phyloP scores from a whole-genome alignment of 2,329 filamentous ascomycete species.

The Furcasterigmium furcatum region DNA sequence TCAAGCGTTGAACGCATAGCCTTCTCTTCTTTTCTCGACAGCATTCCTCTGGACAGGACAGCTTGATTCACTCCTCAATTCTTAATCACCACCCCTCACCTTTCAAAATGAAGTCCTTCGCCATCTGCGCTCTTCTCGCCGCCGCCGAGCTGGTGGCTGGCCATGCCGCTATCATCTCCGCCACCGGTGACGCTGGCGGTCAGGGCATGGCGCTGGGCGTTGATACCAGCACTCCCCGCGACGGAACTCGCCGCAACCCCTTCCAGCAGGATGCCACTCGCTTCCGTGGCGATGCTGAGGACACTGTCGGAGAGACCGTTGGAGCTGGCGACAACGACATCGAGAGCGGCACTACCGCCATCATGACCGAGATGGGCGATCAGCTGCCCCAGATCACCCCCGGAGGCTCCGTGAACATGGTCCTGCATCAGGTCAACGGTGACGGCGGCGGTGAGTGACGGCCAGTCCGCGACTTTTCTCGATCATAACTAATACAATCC shows the following conservation, averaged over 20 bases:
- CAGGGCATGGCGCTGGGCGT: conserved; percentile 49
- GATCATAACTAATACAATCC: not conserved
- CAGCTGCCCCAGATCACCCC: conserved; percentile 55
- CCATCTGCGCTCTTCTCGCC: conserved; percentile 46
- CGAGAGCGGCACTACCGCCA: conserved; percentile 51
- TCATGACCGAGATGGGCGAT: conserved; percentile 54
- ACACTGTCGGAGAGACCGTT: conserved; percentile 56
- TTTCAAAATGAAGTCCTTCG: conserved; percentile 25
- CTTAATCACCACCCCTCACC: not conserved
- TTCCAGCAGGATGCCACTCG: conserved; percentile 64
- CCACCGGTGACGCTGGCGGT: conserved; percentile 55
- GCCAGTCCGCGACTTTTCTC: not conserved
- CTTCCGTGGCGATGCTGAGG: conserved; percentile 50
- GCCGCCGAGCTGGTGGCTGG: conserved; percentile 53
- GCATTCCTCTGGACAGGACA: conserved; percentile 12
- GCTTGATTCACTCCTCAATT: not conserved
- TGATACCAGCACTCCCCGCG: conserved; percentile 54
- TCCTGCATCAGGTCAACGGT: conserved; percentile 22
- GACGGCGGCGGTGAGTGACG: conserved; percentile 7
- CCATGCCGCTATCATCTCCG: conserved; percentile 58
- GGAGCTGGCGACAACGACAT: conserved; percentile 53
- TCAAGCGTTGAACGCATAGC: not conserved
- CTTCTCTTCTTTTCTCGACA: not conserved
- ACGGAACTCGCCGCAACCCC: conserved; percentile 55
- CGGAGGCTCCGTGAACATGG: conserved; percentile 58